phyloP scores from a whole-genome alignment of 306 rosid genomes.

The barrel medic (Medicago truncatula) region MtrunA17r5.0-ANR NC_053049.1:5434501-5435000 shows the following conservation, averaged over 20 bases:
- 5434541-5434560: constrained; percentile 97
- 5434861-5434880: constrained; percentile 85
- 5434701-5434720: constrained; percentile 92
- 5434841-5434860: constrained; percentile 86
- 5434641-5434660: constrained; percentile 94
- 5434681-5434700: constrained; percentile 86
- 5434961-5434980: constrained; percentile 82
- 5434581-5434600: constrained; percentile 19
- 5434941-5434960: constrained; percentile 95
- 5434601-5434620: constrained; percentile 16
- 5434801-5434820: constrained; percentile 82
- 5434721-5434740: constrained; percentile 88
- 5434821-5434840: constrained; percentile 67
- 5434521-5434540: constrained; percentile 79
- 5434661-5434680: constrained; percentile 89
- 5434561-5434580: constrained; percentile 1
- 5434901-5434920: constrained; percentile 97
- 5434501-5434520: constrained; percentile 78
- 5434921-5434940: constrained; percentile 77
- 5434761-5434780: constrained; percentile 88
- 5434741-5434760: constrained; percentile 79
- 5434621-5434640: constrained; percentile 28
- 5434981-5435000: constrained; percentile 60
- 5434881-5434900: constrained; percentile 88
- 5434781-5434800: constrained; percentile 95